Evolutionary conservation across 163 green algal species (phyloP).

Genomic region (Volvox carteri): DNA sequence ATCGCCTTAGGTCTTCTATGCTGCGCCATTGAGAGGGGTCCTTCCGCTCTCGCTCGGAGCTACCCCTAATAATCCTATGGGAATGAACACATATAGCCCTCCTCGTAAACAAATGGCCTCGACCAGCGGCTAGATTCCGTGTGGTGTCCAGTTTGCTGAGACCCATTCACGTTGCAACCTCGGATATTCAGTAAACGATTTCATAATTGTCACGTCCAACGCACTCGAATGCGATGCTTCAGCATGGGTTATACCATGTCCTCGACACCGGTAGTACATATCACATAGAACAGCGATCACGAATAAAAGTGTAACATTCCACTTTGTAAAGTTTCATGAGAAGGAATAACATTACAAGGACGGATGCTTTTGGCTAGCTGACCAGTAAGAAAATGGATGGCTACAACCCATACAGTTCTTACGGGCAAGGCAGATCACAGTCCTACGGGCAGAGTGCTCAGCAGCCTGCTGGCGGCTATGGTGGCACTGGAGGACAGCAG

Average conservation of each 20-base stretch:
- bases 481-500: constrained; percentile 16
- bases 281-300: too few species aligned
- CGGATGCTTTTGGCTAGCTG: not conserved
- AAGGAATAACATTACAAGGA: not conserved
- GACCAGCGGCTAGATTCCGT: too few species aligned
- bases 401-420: constrained; percentile 26
- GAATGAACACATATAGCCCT: not conserved
- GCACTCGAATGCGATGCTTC: too few species aligned
- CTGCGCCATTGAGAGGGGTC: constrained; percentile 15
- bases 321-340: too few species aligned
- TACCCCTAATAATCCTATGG: not conserved
- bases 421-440: constrained; percentile 5
- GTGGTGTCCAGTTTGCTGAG: too few species aligned
- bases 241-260: too few species aligned
- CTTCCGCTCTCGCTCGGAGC: constrained; percentile 17
- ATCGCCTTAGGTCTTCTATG: constrained; percentile 17
- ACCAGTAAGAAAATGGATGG: constrained; percentile 13
- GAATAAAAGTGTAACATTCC: too few species aligned
- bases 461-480: constrained; percentile 10
- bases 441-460: constrained; percentile 16
- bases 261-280: too few species aligned
- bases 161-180: too few species aligned
- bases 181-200: too few species aligned
- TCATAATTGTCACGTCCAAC: too few species aligned
- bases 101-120: too few species aligned